Evolutionary conservation across 768 basidiomycete genomes (phyloP), one percentile per base, ranked within the genome.

Genomic region (Fomitopsis serialis): DNA sequence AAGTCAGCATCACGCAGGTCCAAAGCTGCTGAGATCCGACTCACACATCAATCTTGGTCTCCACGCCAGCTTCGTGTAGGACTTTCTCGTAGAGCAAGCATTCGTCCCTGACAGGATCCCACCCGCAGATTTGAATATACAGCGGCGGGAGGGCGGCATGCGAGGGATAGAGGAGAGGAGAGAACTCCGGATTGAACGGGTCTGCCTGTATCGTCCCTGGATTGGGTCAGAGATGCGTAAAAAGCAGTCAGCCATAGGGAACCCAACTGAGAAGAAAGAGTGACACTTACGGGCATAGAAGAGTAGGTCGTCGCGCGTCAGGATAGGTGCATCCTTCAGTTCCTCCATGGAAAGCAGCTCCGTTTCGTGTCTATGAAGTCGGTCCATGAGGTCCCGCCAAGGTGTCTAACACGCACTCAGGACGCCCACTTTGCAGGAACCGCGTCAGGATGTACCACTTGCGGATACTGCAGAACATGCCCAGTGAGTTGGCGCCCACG

Each of bases 41-140:
- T 45, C 45, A 66, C 63, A 62, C 34, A 32, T 59, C 58, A 21
- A 66, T 21, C 43, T 56, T 64, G 9, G 61, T 63, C 29, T 52
- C 22, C 1, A 65, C 64, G 0, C 63, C 60, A 7, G 52, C 53
- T 34, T 66, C 61, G 8, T 59, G 52, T 12, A 68, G 54, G 2
- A 59, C 29, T 35, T 58, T 54, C 34, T 59, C 66, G 47, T 66
- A 69, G 5, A 66, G 45, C 11, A 64, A 25, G 2, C 58, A 66
- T 32, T 69, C 68, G 45, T 69, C 68, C 22, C 67, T 58, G 25
- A 67, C 42, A 7, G 62, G 60, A 45, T 69, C 66, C 13, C 54
- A 32, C 2, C 63, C 66, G 42, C 47, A 37, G n/a, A 62, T 55
- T 34, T 66, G 66, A 15, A 68, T 52, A 48, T 59, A 66, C 22